These are phyloP conservation scores for Cordyceps pruinosa DNA, from an alignment of 2,329 filamentous ascomycete genomes.

Conservation along the genomic window DNA sequence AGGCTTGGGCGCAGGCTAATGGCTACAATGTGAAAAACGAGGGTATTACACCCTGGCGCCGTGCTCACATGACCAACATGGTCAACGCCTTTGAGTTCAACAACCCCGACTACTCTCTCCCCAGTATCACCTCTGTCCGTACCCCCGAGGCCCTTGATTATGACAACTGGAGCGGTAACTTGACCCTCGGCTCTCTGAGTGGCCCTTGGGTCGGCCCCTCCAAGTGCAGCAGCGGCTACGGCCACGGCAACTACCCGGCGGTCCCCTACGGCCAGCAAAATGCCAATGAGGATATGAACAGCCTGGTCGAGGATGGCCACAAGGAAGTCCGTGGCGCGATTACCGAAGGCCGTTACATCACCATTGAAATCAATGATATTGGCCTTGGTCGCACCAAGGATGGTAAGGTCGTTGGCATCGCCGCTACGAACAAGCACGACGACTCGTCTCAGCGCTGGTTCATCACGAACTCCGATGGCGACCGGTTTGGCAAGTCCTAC, in stretches of 20 bases:
- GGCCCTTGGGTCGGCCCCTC: constrained; percentile 30
- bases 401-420: constrained; percentile 13
- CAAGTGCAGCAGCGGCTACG: constrained; percentile 29
- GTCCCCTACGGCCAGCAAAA: constrained; percentile 38
- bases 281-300: constrained; percentile 22
- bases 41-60: constrained; percentile 21
- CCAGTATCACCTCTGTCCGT: constrained; percentile 30
- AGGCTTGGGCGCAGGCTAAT: constrained; percentile 33
- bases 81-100: constrained; percentile 33
- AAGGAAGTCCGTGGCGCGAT: constrained; percentile 44
- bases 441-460: constrained; percentile 41
- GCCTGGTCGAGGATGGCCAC: constrained; percentile 42
- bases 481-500: constrained; percentile 17
- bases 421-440: constrained; percentile 26
- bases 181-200: constrained; percentile 16
- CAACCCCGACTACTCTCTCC: constrained; percentile 40
- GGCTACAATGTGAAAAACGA: constrained; percentile 25
- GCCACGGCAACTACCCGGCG: constrained; percentile 19
- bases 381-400: constrained; percentile 31
- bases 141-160: constrained; percentile 27
- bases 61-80: constrained; percentile 22
- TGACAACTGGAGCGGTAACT: constrained; percentile 27
- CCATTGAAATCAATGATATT: constrained; percentile 37
- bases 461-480: constrained; percentile 30
- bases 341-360: constrained; percentile 47